Evolutionary conservation across 1,284 basidiomycete species (phyloP), one percentile per base, ranked within the genome.

Genomic region (Irpex rosettiformis): DNA sequence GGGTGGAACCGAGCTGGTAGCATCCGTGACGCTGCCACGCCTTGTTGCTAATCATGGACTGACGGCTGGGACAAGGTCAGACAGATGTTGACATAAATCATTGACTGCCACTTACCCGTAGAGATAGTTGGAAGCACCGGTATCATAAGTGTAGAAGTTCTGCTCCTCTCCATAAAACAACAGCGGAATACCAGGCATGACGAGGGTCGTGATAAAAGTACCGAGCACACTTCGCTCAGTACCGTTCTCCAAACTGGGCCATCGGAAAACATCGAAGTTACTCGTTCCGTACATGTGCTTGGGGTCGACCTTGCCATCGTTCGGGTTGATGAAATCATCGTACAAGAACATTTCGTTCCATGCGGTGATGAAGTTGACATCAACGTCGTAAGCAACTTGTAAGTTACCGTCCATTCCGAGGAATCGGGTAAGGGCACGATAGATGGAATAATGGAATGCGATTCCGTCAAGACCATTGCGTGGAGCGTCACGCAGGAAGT

Each of bases 21-120:
- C 94, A 96, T 8, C 94, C 94, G 70, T 96, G 93, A 43, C 89
- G 85, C 71, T 94, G 89, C 94, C 94, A 96, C 0, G 94, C 93
- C 53, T 76, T 84, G 67, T 81, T 93, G 54, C 83, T 82, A 30
- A 87, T 80, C 94, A 96, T 96, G 16, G 93, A 83, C 76, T 96
- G 94, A 79, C 94, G 93, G 57, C 93, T 93, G 64, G 63, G 61
- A 58, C 53, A 48, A 10, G 0, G 10, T 18, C 47, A 58, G 51
- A 57, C 43, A 45, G 10, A 22, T 45, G 52, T 42, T 8, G 25
- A 43, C 0, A 3, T 43, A 25, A 43, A n/a, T 33, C 30, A 42
- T 16, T 49, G 5, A 27, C 16, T 53, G 42, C 18, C 51, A 27
- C 83, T 62, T 70, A 89, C 88, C 89, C 89, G 65, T 88, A 93